Conservation (phyloP, 257 asterid species). For the Mitragyna speciosa region DNA sequence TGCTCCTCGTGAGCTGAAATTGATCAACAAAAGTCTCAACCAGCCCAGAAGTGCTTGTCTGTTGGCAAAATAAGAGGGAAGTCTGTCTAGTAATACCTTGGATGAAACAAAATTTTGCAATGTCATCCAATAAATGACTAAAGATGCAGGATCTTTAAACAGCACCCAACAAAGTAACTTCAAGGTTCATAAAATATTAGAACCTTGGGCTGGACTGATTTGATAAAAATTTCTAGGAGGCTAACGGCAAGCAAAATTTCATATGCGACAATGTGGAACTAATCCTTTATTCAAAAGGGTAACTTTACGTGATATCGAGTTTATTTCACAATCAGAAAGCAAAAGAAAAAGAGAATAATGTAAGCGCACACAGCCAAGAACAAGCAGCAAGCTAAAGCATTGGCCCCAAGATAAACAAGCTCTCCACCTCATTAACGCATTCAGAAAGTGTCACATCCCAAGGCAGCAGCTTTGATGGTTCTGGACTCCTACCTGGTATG, state of each 20-base stretch:
- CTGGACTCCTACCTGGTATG: slow-evolving; percentile 74
- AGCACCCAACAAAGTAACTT: too few species aligned
- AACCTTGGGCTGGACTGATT: neutral
- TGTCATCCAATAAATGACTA: neutral
- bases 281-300: neutral
- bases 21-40: slow-evolving; percentile 59
- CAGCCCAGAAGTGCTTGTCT: slow-evolving; percentile 58
- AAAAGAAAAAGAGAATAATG: too few species aligned
- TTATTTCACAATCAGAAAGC: neutral
- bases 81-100: slow-evolving; percentile 10
- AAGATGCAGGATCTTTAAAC: too few species aligned
- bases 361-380: neutral
- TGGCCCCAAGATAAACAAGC: neutral
- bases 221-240: neutral
- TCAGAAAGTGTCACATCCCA: slow-evolving; percentile 33
- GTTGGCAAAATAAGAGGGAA: slow-evolving; percentile 30
- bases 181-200: neutral
- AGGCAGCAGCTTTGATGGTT: slow-evolving; percentile 60
- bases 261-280: neutral
- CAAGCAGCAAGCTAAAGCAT: neutral
- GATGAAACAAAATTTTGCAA: slow-evolving; percentile 3
- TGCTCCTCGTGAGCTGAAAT: slow-evolving; percentile 43
- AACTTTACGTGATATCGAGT: too few species aligned
- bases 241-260: neutral
- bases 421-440: neutral